Evolutionary conservation across 805 yeast genomes (phyloP), one percentile per base, ranked within the genome.

Genomic region (Saturnispora bothae): DNA sequence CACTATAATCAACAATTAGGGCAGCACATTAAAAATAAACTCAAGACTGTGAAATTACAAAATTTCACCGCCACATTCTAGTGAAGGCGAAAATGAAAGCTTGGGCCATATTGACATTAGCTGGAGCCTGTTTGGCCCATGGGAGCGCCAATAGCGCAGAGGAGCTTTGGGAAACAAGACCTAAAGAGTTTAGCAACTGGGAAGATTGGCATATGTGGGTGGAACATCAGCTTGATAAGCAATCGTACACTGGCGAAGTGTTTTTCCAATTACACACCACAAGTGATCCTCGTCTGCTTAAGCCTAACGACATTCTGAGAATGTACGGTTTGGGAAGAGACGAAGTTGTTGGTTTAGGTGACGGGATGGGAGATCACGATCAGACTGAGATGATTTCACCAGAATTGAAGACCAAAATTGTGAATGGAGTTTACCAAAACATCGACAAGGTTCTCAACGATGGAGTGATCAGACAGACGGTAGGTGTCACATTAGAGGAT

Each of bases 131-230:
- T n/a, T n/a, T 16, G 28, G 19, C 25, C 12, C 17, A 33, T 17
- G 33, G 14, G 12, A 15, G 19, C 4, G 37, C 37, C 21, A 44
- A 44, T 20, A 2, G 13, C 15, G 29, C 38, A 15, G 22, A 28
- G 10, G 44, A 56, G 42, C 51, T 67, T 63, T 29, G 63, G 34
- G 73, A 70, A 41, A 40, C 45, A 25, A 65, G 65, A 20, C 85
- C 85, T 2, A 60, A 58, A 9, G 57, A 56, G 35, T 56, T 47
- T 1, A 49, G 73, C 27, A 59, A 73, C 14, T 83, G 94, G 94
- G 84, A 80, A 50, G 70, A 71, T 48, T 81, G 88, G 83, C 97
- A 89, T 57, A 88, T 89, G 96, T 66, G 72, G 48, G 77, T 75
- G 48, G 97, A 89, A 61, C 96, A 89, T 61, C 81, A 76, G 14